Base-by-base conservation (phyloP, 495 filamentous ascomycete genomes). In the Penicillium maclennaniae region DNA sequence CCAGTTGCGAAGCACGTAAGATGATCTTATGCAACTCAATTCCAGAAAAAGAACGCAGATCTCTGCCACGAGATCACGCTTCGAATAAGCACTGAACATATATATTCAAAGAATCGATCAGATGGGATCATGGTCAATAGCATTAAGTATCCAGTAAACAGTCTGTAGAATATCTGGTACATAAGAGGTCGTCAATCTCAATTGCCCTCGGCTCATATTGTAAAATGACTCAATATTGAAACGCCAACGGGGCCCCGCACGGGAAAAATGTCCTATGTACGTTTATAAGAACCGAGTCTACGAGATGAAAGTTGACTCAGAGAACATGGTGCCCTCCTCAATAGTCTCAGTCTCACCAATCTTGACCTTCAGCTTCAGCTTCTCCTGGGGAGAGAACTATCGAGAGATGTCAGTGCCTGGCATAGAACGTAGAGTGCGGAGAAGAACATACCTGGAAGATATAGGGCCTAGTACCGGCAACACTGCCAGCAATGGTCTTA, bases 231-330 rank as follows among this genome's bases (percentile, higher is more conserved):
- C 53, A 58, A 58, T 25, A 34, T 43, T 47, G 59, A 51, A 60
- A 53, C 58, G 57, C 54, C 49, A 57, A 50, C 49, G 49, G 52
- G 43, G 45, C 45, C 52, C 54, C 52, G 47, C 45, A 59, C 38
- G 16, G 31, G 49, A 51, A 57, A 45, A 56, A 63, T 58, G 58
- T 61, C 62, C 61, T 68, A 72, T 72, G 57, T 72, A 72, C 69
- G 69, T 58, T 49, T 46, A 23, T 36, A 53, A 46, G n/a, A 16
- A 46, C 16, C 21, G 7, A 28, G 41, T 36, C 60, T 65, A 86
- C 15, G 86, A 91, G 72, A 97, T 96, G 77, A 96, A 97, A 27
- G 90, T 95, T 1, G 92, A 89, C 72, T 97, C 92, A 39, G 78
- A 79, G 71, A 92, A 93, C 50, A 92, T 61, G 25, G 57, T 70